Base-by-base conservation (phyloP, 2,329 filamentous ascomycete species). In the Aspergillus thermomutatus region DNA sequence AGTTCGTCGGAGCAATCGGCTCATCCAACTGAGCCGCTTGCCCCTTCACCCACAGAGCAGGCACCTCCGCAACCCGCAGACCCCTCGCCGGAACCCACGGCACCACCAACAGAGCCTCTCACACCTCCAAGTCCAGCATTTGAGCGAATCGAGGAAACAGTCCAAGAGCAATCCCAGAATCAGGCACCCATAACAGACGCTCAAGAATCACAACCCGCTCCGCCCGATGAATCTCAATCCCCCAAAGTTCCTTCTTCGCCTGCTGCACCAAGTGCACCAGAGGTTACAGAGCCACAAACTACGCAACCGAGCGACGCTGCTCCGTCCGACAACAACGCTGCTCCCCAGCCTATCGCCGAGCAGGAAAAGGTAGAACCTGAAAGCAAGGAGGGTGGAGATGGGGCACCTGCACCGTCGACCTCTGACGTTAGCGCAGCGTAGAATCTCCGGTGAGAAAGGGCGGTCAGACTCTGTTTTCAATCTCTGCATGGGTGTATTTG, bases 71-170 rank as follows among this genome's bases (percentile, higher is more conserved):
- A 37, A 37, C 31, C 31, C 14, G 17, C n/a, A 21, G 19, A 21
- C 8, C 41, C 41, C n/a, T 23, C 41, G 41, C 21, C 41, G 2
- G 41, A 45, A 23, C 41, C 8, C 41, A 45, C 8, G 5, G 41
- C 41, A 45, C 41, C 41, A 9, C 47, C 53, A 34, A 37, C 49
- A 41, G 53, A 58, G 25, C 34, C 50, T 4, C 56, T 52, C 19
- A n/a, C 19, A 40, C 26, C 23, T 23, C 41, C 41, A 45, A 45
- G 41, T 45, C 19, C 11, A 26, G 11, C 23, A 14, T 23, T 23
- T 5, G 37, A 57, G 53, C 26, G 25, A 49, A 17, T 28, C 27
- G 41, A 53, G 27, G 49, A 53, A 11, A 23, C 46, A 9, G 40
- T 40, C 25, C 31, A 49, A 48, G 14, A 43, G 26, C 52, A 49